Evolutionary conservation across 1,284 basidiomycete species (phyloP).

Genomic region (Abortiporus biennis): DNA sequence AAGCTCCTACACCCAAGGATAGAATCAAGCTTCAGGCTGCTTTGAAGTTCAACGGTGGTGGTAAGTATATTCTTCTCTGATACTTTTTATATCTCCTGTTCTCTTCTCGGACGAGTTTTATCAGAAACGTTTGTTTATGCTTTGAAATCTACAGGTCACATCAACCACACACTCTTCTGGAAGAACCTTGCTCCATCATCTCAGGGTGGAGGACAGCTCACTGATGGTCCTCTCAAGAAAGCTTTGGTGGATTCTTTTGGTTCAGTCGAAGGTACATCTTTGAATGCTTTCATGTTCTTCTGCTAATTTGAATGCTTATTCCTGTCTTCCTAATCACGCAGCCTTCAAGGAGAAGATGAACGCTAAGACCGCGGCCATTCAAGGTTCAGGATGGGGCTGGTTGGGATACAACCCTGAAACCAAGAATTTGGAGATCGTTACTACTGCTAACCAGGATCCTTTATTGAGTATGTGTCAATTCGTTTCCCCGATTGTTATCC

Average conservation of each 20-base stretch:
- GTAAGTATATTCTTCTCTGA: conserved; percentile 31
- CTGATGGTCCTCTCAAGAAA: conserved; percentile 71
- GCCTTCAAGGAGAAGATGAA: conserved; percentile 76
- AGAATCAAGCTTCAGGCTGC: conserved; percentile 83
- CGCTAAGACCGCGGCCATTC: conserved; percentile 74
- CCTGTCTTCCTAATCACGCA: neutral
- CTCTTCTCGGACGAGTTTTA: neutral
- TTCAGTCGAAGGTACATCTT: conserved; percentile 50
- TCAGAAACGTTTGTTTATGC: neutral
- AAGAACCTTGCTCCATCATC: conserved; percentile 82
- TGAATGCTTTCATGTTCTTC: no score
- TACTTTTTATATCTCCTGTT: neutral
- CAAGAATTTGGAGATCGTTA: conserved; percentile 68
- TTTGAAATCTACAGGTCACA: conserved; percentile 50
- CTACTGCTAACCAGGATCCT: conserved; percentile 90
- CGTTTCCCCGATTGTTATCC: neutral
- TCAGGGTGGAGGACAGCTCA: conserved; percentile 57
- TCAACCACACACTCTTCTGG: conserved; percentile 97
- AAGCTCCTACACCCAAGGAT: conserved; percentile 65
- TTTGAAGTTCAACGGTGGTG: conserved; percentile 90
- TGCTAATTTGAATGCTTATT: neutral
- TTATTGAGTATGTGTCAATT: conserved; percentile 40
- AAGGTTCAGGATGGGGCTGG: conserved; percentile 95
- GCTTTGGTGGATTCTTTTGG: conserved; percentile 86
- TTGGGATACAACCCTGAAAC: conserved; percentile 61